Evolutionary conservation across 31 red algal species (phyloP), one percentile per base, ranked within the genome.

Genomic region (Asparagopsis taxiformis): DNA sequence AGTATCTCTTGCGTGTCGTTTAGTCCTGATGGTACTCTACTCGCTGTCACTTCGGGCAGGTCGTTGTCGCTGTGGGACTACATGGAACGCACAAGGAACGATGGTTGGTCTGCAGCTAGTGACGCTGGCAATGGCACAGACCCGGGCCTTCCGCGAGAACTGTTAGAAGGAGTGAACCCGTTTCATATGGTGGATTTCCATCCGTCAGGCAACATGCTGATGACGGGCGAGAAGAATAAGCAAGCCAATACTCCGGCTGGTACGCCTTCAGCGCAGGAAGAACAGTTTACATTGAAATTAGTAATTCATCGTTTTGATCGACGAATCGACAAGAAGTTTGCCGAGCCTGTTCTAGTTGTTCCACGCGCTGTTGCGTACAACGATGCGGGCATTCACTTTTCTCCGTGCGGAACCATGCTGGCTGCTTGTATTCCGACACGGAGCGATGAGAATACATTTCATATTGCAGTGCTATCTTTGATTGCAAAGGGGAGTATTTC

Each of bases 371-470:
- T 94, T 6, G 91, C 91, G 1, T 94, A 94, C 68, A 94, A 94
- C 49, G 91, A 94, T 72, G 91, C 91, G 4, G 91, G 91, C 55
- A 80, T 94, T 56, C 72, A 94, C 55, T 94, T 94, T 61, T 94
- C 91, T 3, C 83, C 91, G 23, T 87, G 83, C 39, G 91, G 91
- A 24, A 94, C 72, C 10, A 87, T 94, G 91, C 78, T 94, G 26
- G 91, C 82, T n/a, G 91, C 91, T 20, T 94, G 91, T 49, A 79
- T 94, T 51, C 90, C 90, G 11, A 54, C 48, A 11, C 77, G 37
- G 28, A 67, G 59, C 25, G 59, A 70, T 30, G 31, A 41, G 25
- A 31, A 62, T 7, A 32, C 32, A 7, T 94, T 94, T 38, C 80
- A 82, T 41, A 87, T 94, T 20, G 65, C 74, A 9, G 79, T 94